Evolutionary conservation across 441 rosid genomes (phyloP), one percentile per base, ranked within the genome.

Genomic region (Croton laevigatus): DNA sequence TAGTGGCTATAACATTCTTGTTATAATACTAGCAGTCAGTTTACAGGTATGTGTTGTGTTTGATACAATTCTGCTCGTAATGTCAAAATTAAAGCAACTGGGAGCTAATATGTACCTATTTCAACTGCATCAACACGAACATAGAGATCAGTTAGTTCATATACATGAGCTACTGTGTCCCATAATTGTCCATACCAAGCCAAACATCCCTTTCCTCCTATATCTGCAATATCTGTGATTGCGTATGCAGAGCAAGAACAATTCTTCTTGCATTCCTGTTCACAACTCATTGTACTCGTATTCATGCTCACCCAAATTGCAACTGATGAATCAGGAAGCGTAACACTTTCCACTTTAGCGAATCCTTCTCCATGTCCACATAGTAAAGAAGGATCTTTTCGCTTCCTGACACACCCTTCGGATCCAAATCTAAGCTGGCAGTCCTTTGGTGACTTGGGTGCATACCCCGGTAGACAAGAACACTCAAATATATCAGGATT

Each of bases 181-280:
- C 63, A 14, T 32, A 78, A 20, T 3, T 79, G 75, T 17, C 74
- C 77, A 37, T 72, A 62, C 80, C 78, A 79, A 45, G 65, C 38
- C 45, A 69, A 37, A 40, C 82, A 79, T 16, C 74, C 77, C 12
- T 8, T 27, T 2, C 53, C 76, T 58, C 32, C 34, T 19, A 34
- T 6, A n/a, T n/a, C n/a, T n/a, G 57, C 19, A 14, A 9, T n/a
- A 3, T 51, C 37, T 20, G 36, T 8, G 13, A 0, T 46, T 22
- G 78, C 37, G 23, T 58, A 46, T 16, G 82, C 79, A 13, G 59
- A 40, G 59, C 83, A 80, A 0, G 85, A 79, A 45, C 81, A 75
- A 16, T 82, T 71, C 23, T 42, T 61, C 42, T 49, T 42, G 76
- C 84, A 81, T 61, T 51, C 34, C 3, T 48, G 57, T 65, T 72